Evolutionary conservation across 2,329 filamentous ascomycete genomes (phyloP).

Genomic region (Pyrenochaeta sp.): DNA sequence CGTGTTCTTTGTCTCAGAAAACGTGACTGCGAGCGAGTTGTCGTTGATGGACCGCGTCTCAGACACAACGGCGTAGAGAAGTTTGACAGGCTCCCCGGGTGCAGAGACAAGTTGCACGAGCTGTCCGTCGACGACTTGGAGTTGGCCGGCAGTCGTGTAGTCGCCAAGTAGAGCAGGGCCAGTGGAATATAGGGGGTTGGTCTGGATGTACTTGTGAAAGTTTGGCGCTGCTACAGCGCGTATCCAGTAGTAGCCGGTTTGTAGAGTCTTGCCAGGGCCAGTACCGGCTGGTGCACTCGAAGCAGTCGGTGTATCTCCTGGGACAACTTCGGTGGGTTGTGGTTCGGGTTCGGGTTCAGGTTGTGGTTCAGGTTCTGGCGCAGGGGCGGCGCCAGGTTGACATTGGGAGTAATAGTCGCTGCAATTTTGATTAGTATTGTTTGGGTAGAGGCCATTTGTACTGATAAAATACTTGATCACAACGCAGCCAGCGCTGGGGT

Average conservation of each 20-base stretch:
- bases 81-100: slow-evolving; percentile 56
- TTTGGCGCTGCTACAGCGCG: slow-evolving; percentile 66
- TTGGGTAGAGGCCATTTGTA: background rate
- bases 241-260: slow-evolving; percentile 65
- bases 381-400: slow-evolving; percentile 46
- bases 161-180: slow-evolving; percentile 62
- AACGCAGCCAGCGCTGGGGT: slow-evolving; percentile 38
- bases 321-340: slow-evolving; percentile 17
- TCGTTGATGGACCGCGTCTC: slow-evolving; percentile 40
- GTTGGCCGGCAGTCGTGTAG: slow-evolving; percentile 65
- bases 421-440: slow-evolving; percentile 8
- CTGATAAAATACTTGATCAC: slow-evolving; percentile 35
- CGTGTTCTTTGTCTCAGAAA: slow-evolving; percentile 60
- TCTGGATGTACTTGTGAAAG: slow-evolving; percentile 56
- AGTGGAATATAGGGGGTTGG: slow-evolving; percentile 47
- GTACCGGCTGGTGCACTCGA: slow-evolving; percentile 37
- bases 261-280: slow-evolving; percentile 57
- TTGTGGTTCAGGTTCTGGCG: slow-evolving; percentile 15
- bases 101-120: slow-evolving; percentile 63
- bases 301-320: slow-evolving; percentile 26
- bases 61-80: slow-evolving; percentile 45
- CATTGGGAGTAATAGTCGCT: slow-evolving; percentile 54
- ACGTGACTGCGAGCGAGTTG: slow-evolving; percentile 59
- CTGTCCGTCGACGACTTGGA: slow-evolving; percentile 64
- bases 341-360: slow-evolving; percentile 22